Evolutionary conservation across 441 rosid genomes (phyloP).

Genomic region (Sinapis alba): DNA sequence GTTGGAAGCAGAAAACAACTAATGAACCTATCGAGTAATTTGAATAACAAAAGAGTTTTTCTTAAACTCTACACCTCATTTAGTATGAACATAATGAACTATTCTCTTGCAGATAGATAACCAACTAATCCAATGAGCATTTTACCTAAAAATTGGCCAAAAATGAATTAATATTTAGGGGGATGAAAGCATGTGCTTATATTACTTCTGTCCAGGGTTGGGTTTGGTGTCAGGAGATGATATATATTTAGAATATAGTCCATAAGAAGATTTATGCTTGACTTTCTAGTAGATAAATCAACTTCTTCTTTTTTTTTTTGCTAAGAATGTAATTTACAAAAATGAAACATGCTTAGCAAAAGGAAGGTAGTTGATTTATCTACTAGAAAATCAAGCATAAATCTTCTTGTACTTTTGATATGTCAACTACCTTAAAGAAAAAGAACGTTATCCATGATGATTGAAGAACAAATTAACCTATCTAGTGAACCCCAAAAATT

Average conservation of each 20-base stretch:
- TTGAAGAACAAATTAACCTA: too few relatives aligned
- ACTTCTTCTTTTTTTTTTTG: not conserved
- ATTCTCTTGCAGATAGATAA: too few relatives aligned
- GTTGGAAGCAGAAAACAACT: not conserved
- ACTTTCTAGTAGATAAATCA: too few relatives aligned
- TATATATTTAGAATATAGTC: not conserved
- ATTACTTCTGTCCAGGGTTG: not conserved
- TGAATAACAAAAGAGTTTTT: not conserved
- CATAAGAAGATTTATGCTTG: not conserved
- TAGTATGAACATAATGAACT: not conserved
- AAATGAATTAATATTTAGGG: not conserved
- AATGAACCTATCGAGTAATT: not conserved
- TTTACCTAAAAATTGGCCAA: too few relatives aligned
- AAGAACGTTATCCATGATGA: not conserved
- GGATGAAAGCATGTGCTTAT: not conserved
- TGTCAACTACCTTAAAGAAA: not conserved
- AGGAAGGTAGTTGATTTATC: not conserved
- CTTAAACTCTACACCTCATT: not conserved
- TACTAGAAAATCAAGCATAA: not conserved
- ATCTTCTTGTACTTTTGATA: not conserved
- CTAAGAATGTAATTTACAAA: not conserved
- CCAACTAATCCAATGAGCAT: too few relatives aligned
- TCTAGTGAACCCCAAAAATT: not conserved
- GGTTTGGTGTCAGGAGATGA: not conserved
- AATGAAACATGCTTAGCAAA: not conserved